Evolutionary conservation across 805 yeast genomes (phyloP), one percentile per base, ranked within the genome.

Genomic region (Metschnikowia kofuensis): DNA sequence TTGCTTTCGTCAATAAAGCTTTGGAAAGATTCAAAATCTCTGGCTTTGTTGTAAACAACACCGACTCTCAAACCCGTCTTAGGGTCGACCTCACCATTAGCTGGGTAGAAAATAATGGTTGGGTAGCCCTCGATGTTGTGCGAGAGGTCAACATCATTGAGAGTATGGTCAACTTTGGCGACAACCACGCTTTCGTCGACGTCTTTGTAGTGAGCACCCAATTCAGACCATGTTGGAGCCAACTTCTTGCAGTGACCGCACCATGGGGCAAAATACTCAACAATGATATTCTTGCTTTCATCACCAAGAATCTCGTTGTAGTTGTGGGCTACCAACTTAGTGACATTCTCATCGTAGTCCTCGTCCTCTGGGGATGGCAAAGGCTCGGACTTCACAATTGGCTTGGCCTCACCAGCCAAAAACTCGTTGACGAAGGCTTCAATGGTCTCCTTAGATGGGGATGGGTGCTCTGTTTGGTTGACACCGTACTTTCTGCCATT

Each of bases 241-340:
- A 90, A 78, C 70, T 80, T 87, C 78, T 89, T 89, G 77, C 97
- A 89, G 77, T 90, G 96, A 41, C 96, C 95, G 76, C 96, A 90
- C 97, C 97, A 91, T 72, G 96, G 95, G 42, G 98, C 97, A 65
- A 88, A 91, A 73, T 91, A 92, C 75, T 89, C 87, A 48, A 92
- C 96, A 49, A 91, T 70, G 35, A 87, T 84, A 65, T 87, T 92
- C 72, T 83, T 85, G 40, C 66, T 49, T 57, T 62, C 45, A 60
- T 84, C 83, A 30, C 68, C 69, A 45, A 89, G 78, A 51, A 89
- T 71, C 32, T 77, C 81, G 44, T 87, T 85, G 70, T 89, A 94
- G 63, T 83, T 89, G 72, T 83, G 79, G 58, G 89, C 96, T 52
- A 92, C 97, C 58, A 92, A 77, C 63, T 81, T 85, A 66, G 76